Base-by-base conservation (phyloP, 2,329 filamentous ascomycete species). In the Fusarium incarnatum region DNA sequence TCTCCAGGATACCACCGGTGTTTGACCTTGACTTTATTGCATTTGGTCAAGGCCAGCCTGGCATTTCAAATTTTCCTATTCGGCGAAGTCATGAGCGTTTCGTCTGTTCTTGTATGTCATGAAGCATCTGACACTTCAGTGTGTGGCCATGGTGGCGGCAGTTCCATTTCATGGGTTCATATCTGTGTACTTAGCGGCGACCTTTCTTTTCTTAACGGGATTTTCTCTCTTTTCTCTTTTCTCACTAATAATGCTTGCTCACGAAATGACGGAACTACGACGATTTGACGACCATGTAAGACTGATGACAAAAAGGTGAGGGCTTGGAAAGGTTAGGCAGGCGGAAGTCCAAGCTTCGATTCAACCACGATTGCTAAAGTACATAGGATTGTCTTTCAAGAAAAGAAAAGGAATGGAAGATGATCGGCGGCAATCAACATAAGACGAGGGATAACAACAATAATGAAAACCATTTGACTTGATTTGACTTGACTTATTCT, bases 1-100 rank as follows among this genome's bases (percentile, higher is more conserved):
- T 64, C 69, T 71, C 67, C 60, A 76, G 72, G 76, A 76, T 77
- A 77, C 72, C 75, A 73, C 67, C 60, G 63, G 74, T 61, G 57
- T 72, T 70, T 67, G 34, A 67, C 49, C 56, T 67, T 60, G 54
- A 40, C 66, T 72, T 69, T 64, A 59, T 64, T 73, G 70, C 61
- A 75, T 68, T 58, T 56, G 73, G 72, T 66, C 65, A 63, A 57
- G 71, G 53, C 50, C 59, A 68, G 63, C 69, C 66, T 71, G 66
- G 70, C 72, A 71, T 75, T 75, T 72, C 65, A 60, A 50, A 59
- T 64, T 73, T 60, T 61, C 59, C 62, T 71, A 66, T 58, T 60
- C 72, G 72, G 75, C 59, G 70, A 74, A 67, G 66, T 74, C 72
- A 74, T 63, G 72, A 75, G 72, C 64, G 60, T 75, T 68, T 70